Conservation (phyloP, 2,329 filamentous ascomycete genomes). For the Harringtonia lauricola region DNA sequence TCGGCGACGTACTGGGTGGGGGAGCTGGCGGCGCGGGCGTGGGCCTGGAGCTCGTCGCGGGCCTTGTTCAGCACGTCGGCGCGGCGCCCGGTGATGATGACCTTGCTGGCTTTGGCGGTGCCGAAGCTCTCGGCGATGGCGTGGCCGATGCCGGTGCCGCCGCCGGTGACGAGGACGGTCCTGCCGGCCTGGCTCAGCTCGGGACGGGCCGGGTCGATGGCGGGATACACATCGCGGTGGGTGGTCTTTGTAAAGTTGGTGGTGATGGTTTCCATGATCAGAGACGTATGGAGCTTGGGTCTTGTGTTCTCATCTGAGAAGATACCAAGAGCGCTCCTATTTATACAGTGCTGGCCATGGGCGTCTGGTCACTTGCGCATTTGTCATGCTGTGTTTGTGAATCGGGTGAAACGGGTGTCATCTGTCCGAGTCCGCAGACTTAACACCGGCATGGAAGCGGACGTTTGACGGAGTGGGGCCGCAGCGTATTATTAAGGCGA, state of each 20-base stretch:
- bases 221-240: constrained; percentile 23
- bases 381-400: no score
- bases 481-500: no score
- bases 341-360: no score
- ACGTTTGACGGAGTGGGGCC: no score
- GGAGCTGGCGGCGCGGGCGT: not conserved
- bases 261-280: not conserved
- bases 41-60: not conserved
- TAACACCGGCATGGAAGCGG: no score
- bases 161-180: constrained; percentile 20
- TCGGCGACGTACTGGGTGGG: not conserved
- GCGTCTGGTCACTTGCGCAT: no score
- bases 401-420: no score
- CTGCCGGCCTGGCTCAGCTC: constrained; percentile 29
- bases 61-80: constrained; percentile 2
- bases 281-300: no score
- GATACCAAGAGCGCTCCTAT: no score
- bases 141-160: constrained; percentile 8
- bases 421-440: no score
- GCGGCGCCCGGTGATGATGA: constrained; percentile 9
- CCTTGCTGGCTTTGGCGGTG: constrained; percentile 1
- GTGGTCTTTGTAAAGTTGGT: constrained; percentile 4
- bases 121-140: constrained; percentile 8
- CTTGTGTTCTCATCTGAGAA: no score
- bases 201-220: constrained; percentile 23